Base-by-base conservation (phyloP, 192 early-diverging fungal genomes). In the Irineochytrium annulatum region DNA sequence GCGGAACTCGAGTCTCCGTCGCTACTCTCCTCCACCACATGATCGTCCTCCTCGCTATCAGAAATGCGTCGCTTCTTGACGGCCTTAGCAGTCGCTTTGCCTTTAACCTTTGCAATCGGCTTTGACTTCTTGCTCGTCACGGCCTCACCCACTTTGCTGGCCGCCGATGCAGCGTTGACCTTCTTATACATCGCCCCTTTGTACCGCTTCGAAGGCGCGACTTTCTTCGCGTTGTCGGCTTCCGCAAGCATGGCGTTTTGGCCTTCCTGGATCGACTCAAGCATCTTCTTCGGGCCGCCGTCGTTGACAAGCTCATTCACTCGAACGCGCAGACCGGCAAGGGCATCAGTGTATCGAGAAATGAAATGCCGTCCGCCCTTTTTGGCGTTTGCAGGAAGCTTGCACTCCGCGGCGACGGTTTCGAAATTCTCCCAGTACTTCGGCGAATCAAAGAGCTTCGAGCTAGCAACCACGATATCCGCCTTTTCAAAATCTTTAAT, bases 341-440 rank as follows among this genome's bases (percentile, higher is more conserved):
- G 41, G 11, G 54, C 66, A 6, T 57, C 61, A 34, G 70, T 43
- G 37, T 73, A 73, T 52, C 65, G 31, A 6, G 62, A 27, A 19
- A 54, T 53, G 52, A 76, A 77, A 29, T 69, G 64, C 22, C 75
- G 67, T 0, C 75, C 68, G 0, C 69, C 69, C 28, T 64, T 61
- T 22, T 59, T 69, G 30, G 43, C 44, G 52, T 59, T 52, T 14
- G 65, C 29, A 6, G 71, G 71, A 5, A 73, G 43, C 14, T 27
- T 45, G 16, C 70, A 71, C 20, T 54, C 34, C 13, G 63, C 70
- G 2, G 68, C 48, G 6, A 77, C 52, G 14, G 45, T 57, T 26
- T 69, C 68, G 34, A 77, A 29, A 33, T 72, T 62, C 5, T 51
- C 41, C 71, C 64, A 71, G 61, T 77, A 77, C 34, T 63, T 63